Base-by-base conservation (phyloP, 306 rosid species). In the Hippophae gyantsensis region DNA sequence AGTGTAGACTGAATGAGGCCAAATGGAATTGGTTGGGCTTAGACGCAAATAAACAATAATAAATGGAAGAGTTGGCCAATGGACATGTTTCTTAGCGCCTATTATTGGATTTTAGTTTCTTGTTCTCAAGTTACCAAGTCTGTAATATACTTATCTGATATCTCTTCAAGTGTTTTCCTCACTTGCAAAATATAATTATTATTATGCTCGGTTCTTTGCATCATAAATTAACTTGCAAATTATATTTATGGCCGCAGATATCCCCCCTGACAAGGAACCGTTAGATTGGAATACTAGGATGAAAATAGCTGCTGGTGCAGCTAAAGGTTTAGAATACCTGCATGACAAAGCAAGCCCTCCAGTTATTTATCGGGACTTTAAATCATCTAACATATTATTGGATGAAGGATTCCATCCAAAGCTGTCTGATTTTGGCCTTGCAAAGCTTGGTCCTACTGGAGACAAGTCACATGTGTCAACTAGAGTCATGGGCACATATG, bases 341-440 rank as follows among this genome's bases (percentile, higher is more conserved):
- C 96, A 89, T 73, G 96, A 89, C 82, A 77, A 81, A 74, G 96
- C 94, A 71, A 89, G 76, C 71, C 96, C 96, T 27, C 96, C 94
- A 0, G 96, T 89, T 57, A 89, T 89, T 53, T 89, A 89, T 76
- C 75, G 96, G 73, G 96, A 89, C 63, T 89, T 89, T 81, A 89
- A 89, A 68, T 89, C 96, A 57, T 89, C 96, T 44, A 89, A 89
- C 66, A 89, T 89, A 72, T 89, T 89, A 74, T 73, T 89, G 57
- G 94, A 85, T 7, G 96, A 89, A 77, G 94, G 82, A 64, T 89
- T 58, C 67, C 90, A 83, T 47, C 96, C 96, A 27, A 89, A 81
- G 76, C 96, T 89, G 71, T 89, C 96, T 67, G 96, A 89, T 75
- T 89, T 89, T 66, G 96, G 96, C 60, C 96, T 89, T 57, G 96